A percentile compares a stretch with the other conserved stretches of the same genome.
phyloP scores from a whole-genome alignment of 2,329 filamentous ascomycete species.

The Ascochyta fabae region DNA sequence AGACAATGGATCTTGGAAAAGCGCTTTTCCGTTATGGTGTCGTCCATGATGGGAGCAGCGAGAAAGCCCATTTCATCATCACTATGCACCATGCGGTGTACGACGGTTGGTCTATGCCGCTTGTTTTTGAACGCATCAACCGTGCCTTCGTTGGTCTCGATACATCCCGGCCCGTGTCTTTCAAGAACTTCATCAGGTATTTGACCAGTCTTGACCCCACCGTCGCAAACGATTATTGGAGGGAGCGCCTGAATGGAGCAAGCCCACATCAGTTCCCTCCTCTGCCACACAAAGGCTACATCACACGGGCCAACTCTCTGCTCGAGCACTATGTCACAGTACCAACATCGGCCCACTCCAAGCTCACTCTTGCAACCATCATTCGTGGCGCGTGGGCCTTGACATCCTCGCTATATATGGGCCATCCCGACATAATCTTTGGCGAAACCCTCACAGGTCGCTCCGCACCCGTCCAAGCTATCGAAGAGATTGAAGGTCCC shows the following conservation, averaged over 20 bases:
- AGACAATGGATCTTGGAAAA: slow-evolving; percentile 50
- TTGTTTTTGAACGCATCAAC: slow-evolving; percentile 46
- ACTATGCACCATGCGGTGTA: slow-evolving; percentile 61
- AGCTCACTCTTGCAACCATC: slow-evolving; percentile 58
- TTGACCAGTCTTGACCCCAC: slow-evolving; percentile 52
- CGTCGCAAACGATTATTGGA: slow-evolving; percentile 57
- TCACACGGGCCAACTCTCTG: slow-evolving; percentile 58
- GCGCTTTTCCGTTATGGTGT: slow-evolving; percentile 49
- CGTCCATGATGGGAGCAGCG: slow-evolving; percentile 29
- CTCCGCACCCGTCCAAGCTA: slow-evolving; percentile 53
- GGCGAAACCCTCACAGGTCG: slow-evolving; percentile 67
- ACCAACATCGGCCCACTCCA: slow-evolving; percentile 41
- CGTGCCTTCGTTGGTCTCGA: slow-evolving; percentile 38
- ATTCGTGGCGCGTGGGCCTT: slow-evolving; percentile 67
- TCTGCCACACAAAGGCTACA: slow-evolving; percentile 55
- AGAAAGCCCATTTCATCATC: slow-evolving; percentile 54
- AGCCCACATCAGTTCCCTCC: slow-evolving; percentile 58
- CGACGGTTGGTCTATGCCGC: slow-evolving; percentile 55
- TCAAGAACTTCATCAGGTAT: slow-evolving; percentile 59
- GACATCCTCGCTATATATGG: slow-evolving; percentile 62
- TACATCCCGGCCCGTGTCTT: slow-evolving; percentile 37
- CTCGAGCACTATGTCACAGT: slow-evolving; percentile 56
- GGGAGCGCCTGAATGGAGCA: slow-evolving; percentile 53
- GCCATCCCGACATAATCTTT: slow-evolving; percentile 61
- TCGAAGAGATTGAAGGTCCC: slow-evolving; percentile 64